Percentiles rank a stretch among this genome's conserved stretches.
Evolutionary conservation across 2,329 filamentous ascomycete species (phyloP).

Genomic region (Sporothrix luriei): DNA sequence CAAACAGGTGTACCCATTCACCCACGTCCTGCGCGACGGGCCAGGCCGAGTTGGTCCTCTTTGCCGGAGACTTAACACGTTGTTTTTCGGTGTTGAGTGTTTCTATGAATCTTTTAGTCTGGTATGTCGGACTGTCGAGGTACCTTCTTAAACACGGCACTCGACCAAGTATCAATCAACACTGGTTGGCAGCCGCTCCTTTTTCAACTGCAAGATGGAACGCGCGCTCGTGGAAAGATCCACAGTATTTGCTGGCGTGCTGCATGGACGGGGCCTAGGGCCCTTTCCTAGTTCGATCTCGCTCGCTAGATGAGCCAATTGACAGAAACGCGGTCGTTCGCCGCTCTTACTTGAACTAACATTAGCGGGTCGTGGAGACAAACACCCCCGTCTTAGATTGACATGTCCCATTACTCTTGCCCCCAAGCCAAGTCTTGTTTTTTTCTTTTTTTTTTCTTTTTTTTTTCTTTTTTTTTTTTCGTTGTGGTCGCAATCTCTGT

Average conservation of each 20-base stretch:
- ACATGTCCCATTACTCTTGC: conserved; percentile 12
- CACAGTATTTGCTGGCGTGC: neutral
- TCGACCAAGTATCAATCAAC: too few relatives aligned
- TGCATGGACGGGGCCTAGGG: neutral
- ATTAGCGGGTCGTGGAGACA: conserved; percentile 25
- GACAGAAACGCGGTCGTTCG: conserved; percentile 5
- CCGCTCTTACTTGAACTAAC: conserved; percentile 21
- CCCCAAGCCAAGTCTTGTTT: conserved; percentile 14
- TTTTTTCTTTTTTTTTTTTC: neutral
- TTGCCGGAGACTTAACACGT: neutral
- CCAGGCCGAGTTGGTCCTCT: neutral
- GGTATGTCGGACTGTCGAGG: neutral
- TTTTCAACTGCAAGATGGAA: too few relatives aligned
- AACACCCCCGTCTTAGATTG: neutral
- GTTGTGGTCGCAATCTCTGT: conserved; percentile 8
- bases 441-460: conserved; percentile 8
- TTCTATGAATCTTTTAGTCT: neutral
- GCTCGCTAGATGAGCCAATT: neutral
- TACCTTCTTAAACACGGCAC: too few relatives aligned
- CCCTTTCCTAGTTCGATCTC: conserved; percentile 7
- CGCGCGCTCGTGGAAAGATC: neutral
- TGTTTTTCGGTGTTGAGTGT: neutral
- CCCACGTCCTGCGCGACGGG: conserved; percentile 1
- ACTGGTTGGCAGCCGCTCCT: too few relatives aligned
- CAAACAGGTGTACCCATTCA: neutral